Percentiles rank a stretch among this genome's conserved stretches.
phyloP scores from a whole-genome alignment of 2,329 filamentous ascomycete species.

The Ophiostoma himal-ulmi region DNA sequence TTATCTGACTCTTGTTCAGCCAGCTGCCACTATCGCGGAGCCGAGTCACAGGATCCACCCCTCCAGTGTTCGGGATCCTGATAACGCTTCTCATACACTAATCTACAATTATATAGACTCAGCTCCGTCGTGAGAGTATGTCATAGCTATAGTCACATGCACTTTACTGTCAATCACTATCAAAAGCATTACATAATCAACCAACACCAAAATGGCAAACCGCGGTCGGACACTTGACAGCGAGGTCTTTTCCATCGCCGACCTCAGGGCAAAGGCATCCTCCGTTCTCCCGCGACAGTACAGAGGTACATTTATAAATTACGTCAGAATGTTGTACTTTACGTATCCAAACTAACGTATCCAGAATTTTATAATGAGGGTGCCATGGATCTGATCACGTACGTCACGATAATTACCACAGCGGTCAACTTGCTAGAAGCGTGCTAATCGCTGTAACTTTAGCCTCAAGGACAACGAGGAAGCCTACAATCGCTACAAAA shows the following conservation, averaged over 20 bases:
- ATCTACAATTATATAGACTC: neutral
- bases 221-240: neutral
- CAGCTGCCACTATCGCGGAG: neutral
- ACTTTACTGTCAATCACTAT: neutral
- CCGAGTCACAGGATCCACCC: neutral
- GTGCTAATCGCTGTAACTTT: neutral
- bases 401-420: neutral
- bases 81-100: neutral
- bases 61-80: neutral
- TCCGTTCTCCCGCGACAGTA: neutral
- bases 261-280: constrained; percentile 7
- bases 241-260: constrained; percentile 14
- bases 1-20: neutral
- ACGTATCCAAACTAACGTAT: neutral
- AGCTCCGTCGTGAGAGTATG: neutral
- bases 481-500: constrained; percentile 21
- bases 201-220: neutral
- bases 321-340: neutral
- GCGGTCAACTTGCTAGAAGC: neutral
- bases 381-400: constrained; percentile 21
- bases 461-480: constrained; percentile 19
- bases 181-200: neutral
- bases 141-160: neutral
- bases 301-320: neutral
- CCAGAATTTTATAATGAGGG: constrained; percentile 21